Evolutionary conservation across 352 stramenopile genomes (phyloP), one percentile per base, ranked within the genome.

Genomic region (Phytophthora brassicae): DNA sequence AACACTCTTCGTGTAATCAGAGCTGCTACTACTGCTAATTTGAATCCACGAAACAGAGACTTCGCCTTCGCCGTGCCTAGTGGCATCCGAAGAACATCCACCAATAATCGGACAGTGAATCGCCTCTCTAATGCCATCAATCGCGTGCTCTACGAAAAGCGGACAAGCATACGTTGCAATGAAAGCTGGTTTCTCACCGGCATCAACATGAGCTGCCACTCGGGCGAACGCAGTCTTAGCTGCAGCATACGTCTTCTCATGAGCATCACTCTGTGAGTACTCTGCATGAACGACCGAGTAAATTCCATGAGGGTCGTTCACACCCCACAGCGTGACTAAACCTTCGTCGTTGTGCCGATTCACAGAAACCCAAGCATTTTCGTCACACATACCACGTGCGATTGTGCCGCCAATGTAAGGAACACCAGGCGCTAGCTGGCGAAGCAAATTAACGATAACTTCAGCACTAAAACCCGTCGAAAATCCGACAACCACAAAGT

Each of bases 401-500:
- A 93, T 92, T 19, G 85, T 93, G 14, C 86, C 86, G 19, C 86
- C 86, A 45, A 95, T 92, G 56, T 91, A 95, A 2, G 86, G 84
- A 7, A 95, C 82, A 0, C 83, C 84, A 22, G 86, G 86, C 0
- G 86, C 86, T 19, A 92, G 58, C 38, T 95, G 79, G 0, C 86
- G 79, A 1, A 95, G 66, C 35, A 90, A 45, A 17, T 79, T 86
- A 12, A 94, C 73, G 33, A 95, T 82, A 6, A 86, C 58, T 53
- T 90, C 80, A 1, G 84, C 84, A 17, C 85, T 83, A 56, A 93
- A 95, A 7, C 82, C 83, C 3, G 86, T 93, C 1, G 86, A 94
- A 58, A 93, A 95, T 0, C 84, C 86, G 12, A 95, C 79, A 12
- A 95, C 86, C 20, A 95, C 66, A 56, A 95, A 95, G 60, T 94